phyloP scores from a whole-genome alignment of 108 stramenopile genomes.

The Nitzschia sp. region DNA sequence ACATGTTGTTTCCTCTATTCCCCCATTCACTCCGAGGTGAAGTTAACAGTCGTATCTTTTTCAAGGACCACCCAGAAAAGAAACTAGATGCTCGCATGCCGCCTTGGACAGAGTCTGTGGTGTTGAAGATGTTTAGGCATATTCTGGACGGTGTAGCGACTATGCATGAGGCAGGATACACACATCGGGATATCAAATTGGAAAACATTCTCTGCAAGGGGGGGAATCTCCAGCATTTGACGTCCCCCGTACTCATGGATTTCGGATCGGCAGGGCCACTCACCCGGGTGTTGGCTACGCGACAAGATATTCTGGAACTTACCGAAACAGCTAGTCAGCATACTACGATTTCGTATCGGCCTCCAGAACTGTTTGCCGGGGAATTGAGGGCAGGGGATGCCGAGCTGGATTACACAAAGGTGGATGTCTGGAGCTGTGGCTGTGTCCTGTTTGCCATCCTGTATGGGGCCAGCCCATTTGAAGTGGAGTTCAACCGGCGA shows the following conservation, averaged over 20 bases:
- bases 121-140: slow-evolving; percentile 55
- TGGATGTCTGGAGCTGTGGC: slow-evolving; percentile 83
- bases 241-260: slow-evolving; percentile 41
- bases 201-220: slow-evolving; percentile 67
- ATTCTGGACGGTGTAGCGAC: slow-evolving; percentile 49
- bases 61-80: not conserved
- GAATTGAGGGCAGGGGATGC: slow-evolving; percentile 49
- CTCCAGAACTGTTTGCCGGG: slow-evolving; percentile 85
- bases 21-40: slow-evolving; percentile 58
- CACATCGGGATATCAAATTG: slow-evolving; percentile 83
- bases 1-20: slow-evolving; percentile 81
- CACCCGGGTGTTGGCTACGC: slow-evolving; percentile 21
- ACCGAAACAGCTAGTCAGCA: slow-evolving; percentile 59
- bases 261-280: slow-evolving; percentile 68
- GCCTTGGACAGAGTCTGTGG: slow-evolving; percentile 39
- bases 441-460: slow-evolving; percentile 79
- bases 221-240: slow-evolving; percentile 16
- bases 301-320: slow-evolving; percentile 31
- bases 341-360: slow-evolving; percentile 80
- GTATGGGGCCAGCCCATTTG: slow-evolving; percentile 78
- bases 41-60: slow-evolving; percentile 60
- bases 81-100: not conserved
- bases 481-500: slow-evolving; percentile 57
- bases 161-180: slow-evolving; percentile 61
- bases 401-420: slow-evolving; percentile 57